Percentiles rank a stretch among this genome's conserved stretches.
These are phyloP conservation scores for Ambrosia trifida DNA, from an alignment of 129 eudicot species.

Conservation along the genomic window DNA sequence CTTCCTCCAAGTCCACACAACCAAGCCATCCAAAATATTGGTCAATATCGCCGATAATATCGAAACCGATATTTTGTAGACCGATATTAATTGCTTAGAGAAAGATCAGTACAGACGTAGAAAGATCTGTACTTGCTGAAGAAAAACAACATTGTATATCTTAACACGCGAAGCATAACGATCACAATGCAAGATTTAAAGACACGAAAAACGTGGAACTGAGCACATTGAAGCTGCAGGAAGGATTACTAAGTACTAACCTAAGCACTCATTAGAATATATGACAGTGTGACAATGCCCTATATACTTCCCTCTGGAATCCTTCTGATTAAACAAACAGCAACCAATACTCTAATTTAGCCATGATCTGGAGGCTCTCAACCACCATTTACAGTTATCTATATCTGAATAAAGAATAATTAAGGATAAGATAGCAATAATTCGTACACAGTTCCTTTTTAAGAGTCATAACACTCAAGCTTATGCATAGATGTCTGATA, in stretches of 20 bases:
- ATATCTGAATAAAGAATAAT: neutral
- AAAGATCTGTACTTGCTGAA: neutral
- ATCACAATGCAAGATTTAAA: conserved; percentile 10
- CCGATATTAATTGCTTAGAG: too few relatives aligned
- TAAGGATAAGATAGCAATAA: conserved; percentile 23
- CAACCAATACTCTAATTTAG: conserved; percentile 8
- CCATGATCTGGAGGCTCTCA: conserved; percentile 14
- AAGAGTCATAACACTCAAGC: neutral
- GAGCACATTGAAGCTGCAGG: neutral
- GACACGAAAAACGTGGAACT: conserved; percentile 1
- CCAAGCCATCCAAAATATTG: too few relatives aligned
- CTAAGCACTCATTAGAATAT: conserved; percentile 6
- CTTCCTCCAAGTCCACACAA: too few relatives aligned
- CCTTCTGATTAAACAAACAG: conserved; percentile 16
- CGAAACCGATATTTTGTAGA: too few relatives aligned
- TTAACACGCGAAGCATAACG: neutral
- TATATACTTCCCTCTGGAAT: neutral
- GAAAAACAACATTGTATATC: conserved; percentile 10
- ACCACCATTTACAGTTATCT: conserved; percentile 18
- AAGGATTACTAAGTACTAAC: conserved; percentile 14
- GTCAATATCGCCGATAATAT: too few relatives aligned
- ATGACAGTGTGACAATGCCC: neutral
- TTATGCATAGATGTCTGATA: conserved; percentile 12
- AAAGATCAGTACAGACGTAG: conserved; percentile 4
- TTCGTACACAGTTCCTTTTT: too few relatives aligned